Evolutionary conservation across 306 rosid species (phyloP).

Genomic region (Cicer cuneatum): DNA sequence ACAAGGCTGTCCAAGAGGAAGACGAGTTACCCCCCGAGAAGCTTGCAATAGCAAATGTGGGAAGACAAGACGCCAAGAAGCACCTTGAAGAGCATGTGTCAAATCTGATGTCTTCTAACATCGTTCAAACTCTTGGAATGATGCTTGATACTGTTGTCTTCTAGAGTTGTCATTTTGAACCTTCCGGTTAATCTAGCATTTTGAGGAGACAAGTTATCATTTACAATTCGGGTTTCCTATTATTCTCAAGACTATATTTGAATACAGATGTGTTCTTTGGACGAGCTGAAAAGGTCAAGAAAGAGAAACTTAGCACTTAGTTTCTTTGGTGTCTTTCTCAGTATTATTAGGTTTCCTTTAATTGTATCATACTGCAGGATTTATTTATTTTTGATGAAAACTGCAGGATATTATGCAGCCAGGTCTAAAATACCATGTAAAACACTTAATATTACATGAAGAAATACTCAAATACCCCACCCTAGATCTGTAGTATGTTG

Average conservation of each 20-base stretch:
- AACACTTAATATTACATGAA: background rate
- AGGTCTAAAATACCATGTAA: slow-evolving; percentile 10
- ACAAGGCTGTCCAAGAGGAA: slow-evolving; percentile 97
- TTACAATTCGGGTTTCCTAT: slow-evolving; percentile 13
- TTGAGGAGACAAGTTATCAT: slow-evolving; percentile 25
- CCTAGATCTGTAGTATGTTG: background rate
- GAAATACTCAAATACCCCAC: background rate
- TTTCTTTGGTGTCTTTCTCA: slow-evolving; percentile 22
- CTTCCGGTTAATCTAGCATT: slow-evolving; percentile 6
- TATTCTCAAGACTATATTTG: slow-evolving; percentile 33
- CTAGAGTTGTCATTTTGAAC: slow-evolving; percentile 47
- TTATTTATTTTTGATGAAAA: no score
- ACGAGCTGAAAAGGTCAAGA: slow-evolving; percentile 60
- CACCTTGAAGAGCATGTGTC: slow-evolving; percentile 95
- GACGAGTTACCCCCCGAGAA: slow-evolving; percentile 91
- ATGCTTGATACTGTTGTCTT: slow-evolving; percentile 97
- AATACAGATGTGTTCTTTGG: slow-evolving; percentile 51
- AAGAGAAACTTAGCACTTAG: slow-evolving; percentile 38
- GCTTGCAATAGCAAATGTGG: slow-evolving; percentile 93
- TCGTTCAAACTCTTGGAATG: slow-evolving; percentile 87
- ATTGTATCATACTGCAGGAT: background rate
- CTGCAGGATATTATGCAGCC: no score
- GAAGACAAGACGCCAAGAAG: slow-evolving; percentile 96
- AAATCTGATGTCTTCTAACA: slow-evolving; percentile 92
- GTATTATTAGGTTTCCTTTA: slow-evolving; percentile 19